Percentiles rank a stretch among this genome's conserved stretches.
Conservation (phyloP, 108 stramenopile genomes). For the Stephanodiscus triporus region DNA sequence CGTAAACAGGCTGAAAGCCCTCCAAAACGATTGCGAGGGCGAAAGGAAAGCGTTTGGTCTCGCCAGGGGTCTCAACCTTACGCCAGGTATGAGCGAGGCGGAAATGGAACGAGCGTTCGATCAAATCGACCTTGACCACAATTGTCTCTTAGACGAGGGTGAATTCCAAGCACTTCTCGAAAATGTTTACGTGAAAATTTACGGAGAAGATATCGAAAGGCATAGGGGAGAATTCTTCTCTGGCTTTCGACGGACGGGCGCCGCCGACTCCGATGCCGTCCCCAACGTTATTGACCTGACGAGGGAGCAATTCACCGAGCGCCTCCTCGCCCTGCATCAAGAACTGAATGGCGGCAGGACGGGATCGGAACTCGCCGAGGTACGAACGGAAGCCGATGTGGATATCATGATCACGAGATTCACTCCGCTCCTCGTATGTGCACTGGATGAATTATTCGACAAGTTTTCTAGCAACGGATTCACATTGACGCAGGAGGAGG, state of each 20-base stretch:
- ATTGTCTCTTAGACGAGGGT: slow-evolving; percentile 38
- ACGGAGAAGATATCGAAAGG: slow-evolving; percentile 38
- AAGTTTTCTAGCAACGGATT: slow-evolving; percentile 32
- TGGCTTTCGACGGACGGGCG: slow-evolving; percentile 23
- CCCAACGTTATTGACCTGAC: slow-evolving; percentile 15
- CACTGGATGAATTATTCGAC: slow-evolving; percentile 34
- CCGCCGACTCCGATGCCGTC: background rate
- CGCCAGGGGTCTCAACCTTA: slow-evolving; percentile 36
- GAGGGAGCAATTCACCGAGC: slow-evolving; percentile 48
- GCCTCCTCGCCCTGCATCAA: slow-evolving; percentile 42
- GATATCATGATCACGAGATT: slow-evolving; percentile 35
- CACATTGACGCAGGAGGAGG: slow-evolving; percentile 62
- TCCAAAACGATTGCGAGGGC: slow-evolving; percentile 39
- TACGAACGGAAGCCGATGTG: slow-evolving; percentile 44
- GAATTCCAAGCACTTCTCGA: slow-evolving; percentile 42
- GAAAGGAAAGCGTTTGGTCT: slow-evolving; percentile 47
- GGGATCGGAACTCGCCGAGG: slow-evolving; percentile 46
- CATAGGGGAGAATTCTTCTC: slow-evolving; percentile 46
- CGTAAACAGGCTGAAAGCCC: slow-evolving; percentile 28
- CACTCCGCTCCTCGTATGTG: slow-evolving; percentile 27
- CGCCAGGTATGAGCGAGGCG: slow-evolving; percentile 3
- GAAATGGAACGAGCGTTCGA: slow-evolving; percentile 42
- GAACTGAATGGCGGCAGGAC: slow-evolving; percentile 41
- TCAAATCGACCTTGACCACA: slow-evolving; percentile 33
- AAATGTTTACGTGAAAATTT: slow-evolving; percentile 32